Conservation (phyloP, 2,329 filamentous ascomycete genomes). For the Alternaria sp. region DNA sequence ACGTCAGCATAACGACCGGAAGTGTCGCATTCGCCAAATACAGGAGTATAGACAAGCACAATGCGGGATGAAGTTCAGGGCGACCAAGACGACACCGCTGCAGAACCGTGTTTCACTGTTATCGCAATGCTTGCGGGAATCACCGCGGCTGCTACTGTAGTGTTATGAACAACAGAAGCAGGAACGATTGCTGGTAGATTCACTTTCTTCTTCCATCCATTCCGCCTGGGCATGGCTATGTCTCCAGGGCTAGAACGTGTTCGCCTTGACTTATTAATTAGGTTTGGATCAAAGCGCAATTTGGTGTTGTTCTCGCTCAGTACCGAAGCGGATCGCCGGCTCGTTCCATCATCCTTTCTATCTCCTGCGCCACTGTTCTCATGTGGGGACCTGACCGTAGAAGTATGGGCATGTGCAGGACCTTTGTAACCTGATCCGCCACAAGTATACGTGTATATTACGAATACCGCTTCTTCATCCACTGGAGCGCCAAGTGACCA, state of each 20-base stretch:
- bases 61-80: background rate
- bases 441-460: background rate
- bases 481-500: background rate
- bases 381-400: background rate
- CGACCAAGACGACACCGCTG: background rate
- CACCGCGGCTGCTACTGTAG: background rate
- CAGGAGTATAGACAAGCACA: background rate
- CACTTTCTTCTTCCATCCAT: background rate
- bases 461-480: background rate
- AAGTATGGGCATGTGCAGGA: background rate
- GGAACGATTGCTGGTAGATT: background rate
- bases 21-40: background rate
- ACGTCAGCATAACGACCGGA: background rate
- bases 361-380: background rate
- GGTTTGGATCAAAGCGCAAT: background rate
- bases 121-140: background rate
- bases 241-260: background rate
- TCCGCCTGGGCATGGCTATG: background rate
- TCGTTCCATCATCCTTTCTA: background rate
- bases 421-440: background rate
- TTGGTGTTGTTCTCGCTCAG: background rate
- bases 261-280: background rate
- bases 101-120: background rate
- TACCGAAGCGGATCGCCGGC: background rate
- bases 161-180: background rate